phyloP scores from a whole-genome alignment of 495 filamentous ascomycete genomes.

The Aspergillus conjunctus region DNA sequence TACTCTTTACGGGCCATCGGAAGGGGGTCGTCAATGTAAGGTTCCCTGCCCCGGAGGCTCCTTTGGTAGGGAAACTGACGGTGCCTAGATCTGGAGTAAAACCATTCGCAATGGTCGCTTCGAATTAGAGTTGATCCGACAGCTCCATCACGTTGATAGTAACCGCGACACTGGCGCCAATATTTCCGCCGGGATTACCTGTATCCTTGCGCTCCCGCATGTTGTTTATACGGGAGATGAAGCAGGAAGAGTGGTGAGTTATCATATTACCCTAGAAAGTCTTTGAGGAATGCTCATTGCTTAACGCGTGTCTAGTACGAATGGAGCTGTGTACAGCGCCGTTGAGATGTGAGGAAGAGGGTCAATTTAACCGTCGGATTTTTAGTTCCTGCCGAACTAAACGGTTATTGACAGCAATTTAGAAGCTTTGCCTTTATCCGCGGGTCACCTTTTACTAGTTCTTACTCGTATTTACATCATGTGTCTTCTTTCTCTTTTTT shows the following conservation, averaged over 20 bases:
- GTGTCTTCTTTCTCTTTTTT: not conserved
- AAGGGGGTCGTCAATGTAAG: conserved; percentile 77
- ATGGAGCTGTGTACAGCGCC: conserved; percentile 80
- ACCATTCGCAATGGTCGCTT: conserved; percentile 54
- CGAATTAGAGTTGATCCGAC: conserved; percentile 65
- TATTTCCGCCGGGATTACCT: conserved; percentile 80
- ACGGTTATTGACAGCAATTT: not conserved
- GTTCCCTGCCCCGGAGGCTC: not conserved
- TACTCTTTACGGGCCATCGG: conserved; percentile 87
- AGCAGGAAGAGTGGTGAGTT: conserved; percentile 74
- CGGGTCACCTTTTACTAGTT: not conserved
- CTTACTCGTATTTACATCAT: not conserved
- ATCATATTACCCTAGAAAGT: not conserved
- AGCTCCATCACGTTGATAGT: conserved; percentile 80
- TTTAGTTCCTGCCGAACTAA: not conserved
- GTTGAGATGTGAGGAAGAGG: conserved; percentile 23
- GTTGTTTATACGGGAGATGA: conserved; percentile 94
- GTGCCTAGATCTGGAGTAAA: conserved; percentile 55
- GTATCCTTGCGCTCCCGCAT: conserved; percentile 79
- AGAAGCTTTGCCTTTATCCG: not conserved
- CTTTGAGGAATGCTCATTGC: conserved; percentile 22
- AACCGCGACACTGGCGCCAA: conserved; percentile 73
- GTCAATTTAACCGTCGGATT: conserved; percentile 1
- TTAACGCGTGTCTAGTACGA: conserved; percentile 62
- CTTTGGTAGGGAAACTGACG: conserved; percentile 11